Base-by-base conservation (phyloP, 1,284 basidiomycete species). In the Heterobasidion annosum region DNA sequence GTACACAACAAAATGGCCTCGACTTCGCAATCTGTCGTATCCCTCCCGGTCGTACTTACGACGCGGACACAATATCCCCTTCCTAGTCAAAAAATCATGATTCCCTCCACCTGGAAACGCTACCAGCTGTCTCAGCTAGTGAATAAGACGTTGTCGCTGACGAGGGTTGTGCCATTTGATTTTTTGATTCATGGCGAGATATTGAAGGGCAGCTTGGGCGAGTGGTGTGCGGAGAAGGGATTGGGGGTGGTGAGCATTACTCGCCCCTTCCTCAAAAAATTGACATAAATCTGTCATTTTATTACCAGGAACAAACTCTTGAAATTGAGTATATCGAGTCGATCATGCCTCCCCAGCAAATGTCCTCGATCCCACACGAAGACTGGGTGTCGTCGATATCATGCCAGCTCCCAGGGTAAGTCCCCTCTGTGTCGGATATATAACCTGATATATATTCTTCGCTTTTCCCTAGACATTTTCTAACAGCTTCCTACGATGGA, bases 71-170 rank as follows among this genome's bases (percentile, higher is more conserved):
- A 76, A 1, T 93, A 95, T 70, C 79, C 83, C 12, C 83, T 99
- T 25, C 96, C 95, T 0, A 76, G 85, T 1, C 90, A 93, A 66
- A 95, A 93, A 64, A 98, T 95, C 68, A 88, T 98, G 82, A 89
- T 99, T 25, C 96, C 96, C 0, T 75, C 85, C 1, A 76, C 83
- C 68, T 99, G 95, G 95, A 83, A 81, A 55, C 85, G 95, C 15
- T 97, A 91, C 67, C 96, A 98, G 66, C 87, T 99, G n/a, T 98
- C 95, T 0, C 94, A 98, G 60, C 85, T 98, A 49, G 87, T 99
- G 61, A 99, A 99, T 75, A 96, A 97, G 66, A 91, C 96, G 1
- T 77, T 99, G 15, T 78, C 81, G 0, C 79, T 93, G 10, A 64
- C 78, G 0, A 78, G 80, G 51, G 83, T 91, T 0, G 76, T 98